A percentile compares a stretch with the other conserved stretches of the same genome.
phyloP scores from a whole-genome alignment of 768 basidiomycete species.

The Xerocomellus chrysenteron region DNA sequence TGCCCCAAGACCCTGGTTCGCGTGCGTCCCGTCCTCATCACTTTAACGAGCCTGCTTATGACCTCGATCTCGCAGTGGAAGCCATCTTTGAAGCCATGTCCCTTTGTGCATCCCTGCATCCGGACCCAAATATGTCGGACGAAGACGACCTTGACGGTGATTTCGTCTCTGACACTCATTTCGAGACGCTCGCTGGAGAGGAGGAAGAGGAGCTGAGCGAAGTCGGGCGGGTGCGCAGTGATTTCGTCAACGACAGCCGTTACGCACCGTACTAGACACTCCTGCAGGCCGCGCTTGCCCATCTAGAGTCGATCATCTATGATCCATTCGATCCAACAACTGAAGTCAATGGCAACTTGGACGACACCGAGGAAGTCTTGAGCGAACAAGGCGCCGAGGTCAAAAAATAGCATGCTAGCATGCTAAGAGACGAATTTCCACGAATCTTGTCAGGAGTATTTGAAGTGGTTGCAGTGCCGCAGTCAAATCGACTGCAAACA shows the following conservation, averaged over 20 bases:
- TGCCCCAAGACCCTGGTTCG: conserved; percentile 55
- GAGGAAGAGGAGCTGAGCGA: conserved; percentile 75
- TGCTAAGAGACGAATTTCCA: neutral
- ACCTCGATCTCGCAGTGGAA: conserved; percentile 54
- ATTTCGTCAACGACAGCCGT: conserved; percentile 75
- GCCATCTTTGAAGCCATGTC: conserved; percentile 86
- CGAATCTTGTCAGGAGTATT: neutral
- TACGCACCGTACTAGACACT: conserved; percentile 81
- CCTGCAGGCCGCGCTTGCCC: conserved; percentile 71
- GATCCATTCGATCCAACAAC: conserved; percentile 38
- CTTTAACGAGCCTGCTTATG: conserved; percentile 1
- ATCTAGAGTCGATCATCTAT: conserved; percentile 81
- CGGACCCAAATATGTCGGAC: conserved; percentile 51
- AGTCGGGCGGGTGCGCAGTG: conserved; percentile 92
- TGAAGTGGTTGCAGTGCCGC: neutral
- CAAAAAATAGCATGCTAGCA: conserved; percentile 3
- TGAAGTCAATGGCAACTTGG: conserved; percentile 15
- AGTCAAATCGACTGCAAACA: neutral
- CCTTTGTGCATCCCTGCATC: conserved; percentile 79
- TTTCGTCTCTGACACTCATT: conserved; percentile 49
- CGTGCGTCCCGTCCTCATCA: conserved; percentile 46
- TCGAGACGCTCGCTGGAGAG: conserved; percentile 53
- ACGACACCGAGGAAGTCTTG: conserved; percentile 14
- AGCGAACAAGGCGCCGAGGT: conserved; percentile 13
- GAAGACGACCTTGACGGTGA: conserved; percentile 52